Evolutionary conservation across 1,284 basidiomycete species (phyloP), one percentile per base, ranked within the genome.

Genomic region (Moesziomyces antarcticus): DNA sequence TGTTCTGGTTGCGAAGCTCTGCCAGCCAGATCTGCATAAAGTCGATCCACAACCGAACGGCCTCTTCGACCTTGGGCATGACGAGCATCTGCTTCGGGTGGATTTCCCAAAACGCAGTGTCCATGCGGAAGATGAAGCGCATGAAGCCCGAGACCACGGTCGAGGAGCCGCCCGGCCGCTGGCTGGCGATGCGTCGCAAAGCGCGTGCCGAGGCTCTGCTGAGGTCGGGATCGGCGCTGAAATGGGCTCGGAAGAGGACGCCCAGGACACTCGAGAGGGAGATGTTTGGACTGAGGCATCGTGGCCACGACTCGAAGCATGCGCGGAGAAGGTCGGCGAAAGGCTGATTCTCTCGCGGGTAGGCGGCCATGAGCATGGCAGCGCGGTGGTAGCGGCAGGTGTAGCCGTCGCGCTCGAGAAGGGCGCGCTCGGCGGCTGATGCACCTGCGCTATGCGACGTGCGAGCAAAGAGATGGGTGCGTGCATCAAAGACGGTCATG

Each of bases 231-330:
- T 97, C 93, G 24, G 94, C 90, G 75, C 95, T 94, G 41, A 93
- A 88, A 22, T 93, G 88, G 0, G 92, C 92, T 21, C 90, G 89
- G 49, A 95, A 88, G 22, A 97, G 88, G 86, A 94, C 90, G 71
- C 93, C 91, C 52, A 94, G 87, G 0, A 90, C 89, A 50, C 91
- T 90, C 6, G 87, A 85, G 55, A 91, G 84, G 10, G 84, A 55
- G 87, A 84, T 53, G 45, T 72, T 77, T 16, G 71, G 48, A 89
- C 85, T 54, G 0, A 95, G 86, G 71, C 90, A 91, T 9, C 93
- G 89, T 0, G 94, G 95, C 90, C 94, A 92, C 3, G 92, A 88
- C 62, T 92, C 90, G 82, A 96, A 92, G 80, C 92, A 90, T 0
- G 91, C 89, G 64, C 91, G 89, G 3, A 97, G 87, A 33, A 96